Evolutionary conservation across 192 early-diverging fungal genomes (phyloP).

Genomic region (Geranomyces michiganensis): DNA sequence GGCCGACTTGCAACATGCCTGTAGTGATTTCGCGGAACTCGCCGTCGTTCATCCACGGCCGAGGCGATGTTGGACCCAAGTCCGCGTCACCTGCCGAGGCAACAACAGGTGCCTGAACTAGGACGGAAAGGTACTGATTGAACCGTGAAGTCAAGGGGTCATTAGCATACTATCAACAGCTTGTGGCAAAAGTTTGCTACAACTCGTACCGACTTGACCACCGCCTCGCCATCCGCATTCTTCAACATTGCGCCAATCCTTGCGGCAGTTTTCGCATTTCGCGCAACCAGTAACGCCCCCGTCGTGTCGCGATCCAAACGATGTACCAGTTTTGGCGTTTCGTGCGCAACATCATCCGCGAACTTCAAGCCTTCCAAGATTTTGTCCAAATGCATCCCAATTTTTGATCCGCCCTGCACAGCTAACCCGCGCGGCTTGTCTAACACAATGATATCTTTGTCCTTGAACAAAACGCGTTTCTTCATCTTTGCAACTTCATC

Average conservation of each 20-base stretch:
- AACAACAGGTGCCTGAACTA: not conserved
- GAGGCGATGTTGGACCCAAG: not conserved
- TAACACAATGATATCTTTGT: slow-evolving; percentile 47
- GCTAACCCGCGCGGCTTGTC: slow-evolving; percentile 50
- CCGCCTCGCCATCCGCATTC: slow-evolving; percentile 4
- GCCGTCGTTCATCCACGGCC: not conserved
- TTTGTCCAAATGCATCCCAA: slow-evolving; percentile 31
- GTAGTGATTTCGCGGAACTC: slow-evolving; percentile 31
- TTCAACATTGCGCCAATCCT: slow-evolving; percentile 38
- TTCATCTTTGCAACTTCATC: not conserved
- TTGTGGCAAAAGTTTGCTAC: too few relatives aligned
- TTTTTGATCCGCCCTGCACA: slow-evolving; percentile 56
- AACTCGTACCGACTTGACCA: slow-evolving; percentile 13
- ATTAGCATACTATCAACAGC: too few relatives aligned
- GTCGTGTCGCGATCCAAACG: slow-evolving; percentile 56
- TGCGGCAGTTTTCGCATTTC: slow-evolving; percentile 45
- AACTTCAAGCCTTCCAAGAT: slow-evolving; percentile 38
- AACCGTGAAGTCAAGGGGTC: too few relatives aligned
- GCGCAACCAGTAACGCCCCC: slow-evolving; percentile 49
- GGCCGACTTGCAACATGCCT: slow-evolving; percentile 38
- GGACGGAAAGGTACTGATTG: not conserved
- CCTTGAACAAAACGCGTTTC: slow-evolving; percentile 46
- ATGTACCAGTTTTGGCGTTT: slow-evolving; percentile 48
- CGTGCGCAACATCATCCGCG: slow-evolving; percentile 1
- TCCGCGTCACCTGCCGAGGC: not conserved